Conservation (phyloP, 2,329 filamentous ascomycete genomes). For the Aspergillus latus region DNA sequence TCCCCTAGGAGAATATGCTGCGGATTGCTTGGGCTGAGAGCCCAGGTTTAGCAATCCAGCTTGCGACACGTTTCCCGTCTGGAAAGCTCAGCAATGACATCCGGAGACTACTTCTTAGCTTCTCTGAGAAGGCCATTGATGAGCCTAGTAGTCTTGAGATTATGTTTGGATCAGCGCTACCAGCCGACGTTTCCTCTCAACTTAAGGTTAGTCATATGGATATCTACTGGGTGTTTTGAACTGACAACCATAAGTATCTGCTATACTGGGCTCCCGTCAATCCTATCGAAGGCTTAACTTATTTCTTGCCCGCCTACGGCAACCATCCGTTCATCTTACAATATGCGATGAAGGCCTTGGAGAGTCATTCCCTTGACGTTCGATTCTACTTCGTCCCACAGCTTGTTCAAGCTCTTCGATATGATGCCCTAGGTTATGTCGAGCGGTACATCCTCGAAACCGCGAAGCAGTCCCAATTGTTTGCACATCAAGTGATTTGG, state of each 20-base stretch:
- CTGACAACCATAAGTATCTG: slow-evolving; percentile 62
- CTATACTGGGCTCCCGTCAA: slow-evolving; percentile 92
- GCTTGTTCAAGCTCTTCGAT: slow-evolving; percentile 91
- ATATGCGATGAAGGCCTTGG: slow-evolving; percentile 92
- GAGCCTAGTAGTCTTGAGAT: slow-evolving; percentile 82
- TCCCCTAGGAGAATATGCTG: slow-evolving; percentile 60
- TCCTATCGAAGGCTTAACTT: slow-evolving; percentile 87
- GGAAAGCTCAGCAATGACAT: slow-evolving; percentile 72
- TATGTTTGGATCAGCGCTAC: slow-evolving; percentile 73
- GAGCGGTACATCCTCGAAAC: slow-evolving; percentile 97
- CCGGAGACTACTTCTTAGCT: slow-evolving; percentile 75
- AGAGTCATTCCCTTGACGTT: slow-evolving; percentile 92
- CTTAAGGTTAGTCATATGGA: slow-evolving; percentile 63
- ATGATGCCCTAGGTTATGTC: slow-evolving; percentile 90
- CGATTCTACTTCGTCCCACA: slow-evolving; percentile 99
- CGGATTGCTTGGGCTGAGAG: slow-evolving; percentile 84
- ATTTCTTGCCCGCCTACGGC: slow-evolving; percentile 86
- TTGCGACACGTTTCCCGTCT: slow-evolving; percentile 76
- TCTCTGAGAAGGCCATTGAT: slow-evolving; percentile 76
- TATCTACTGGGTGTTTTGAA: not conserved
- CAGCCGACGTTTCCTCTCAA: slow-evolving; percentile 76
- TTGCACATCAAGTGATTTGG: slow-evolving; percentile 99
- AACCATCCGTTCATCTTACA: slow-evolving; percentile 93
- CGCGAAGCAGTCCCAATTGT: slow-evolving; percentile 94
- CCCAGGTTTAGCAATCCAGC: slow-evolving; percentile 81